Percentiles rank a stretch among this genome's conserved stretches.
These are phyloP conservation scores for Closterium sp. DNA, from an alignment of 139 green algal genomes.

Conservation along the genomic window DNA sequence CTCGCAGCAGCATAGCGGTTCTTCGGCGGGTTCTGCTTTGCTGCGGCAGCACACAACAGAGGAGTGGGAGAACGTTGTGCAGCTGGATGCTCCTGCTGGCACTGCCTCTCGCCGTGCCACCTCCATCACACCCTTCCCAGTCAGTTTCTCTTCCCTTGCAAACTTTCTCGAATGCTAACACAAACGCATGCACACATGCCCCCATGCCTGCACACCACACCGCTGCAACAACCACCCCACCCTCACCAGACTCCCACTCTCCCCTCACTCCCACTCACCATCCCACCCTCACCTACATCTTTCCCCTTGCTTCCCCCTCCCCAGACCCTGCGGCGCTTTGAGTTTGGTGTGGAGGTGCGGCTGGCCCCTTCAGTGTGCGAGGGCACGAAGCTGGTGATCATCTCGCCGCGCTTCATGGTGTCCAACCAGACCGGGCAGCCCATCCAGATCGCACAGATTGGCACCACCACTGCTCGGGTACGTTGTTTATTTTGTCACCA, in stretches of 20 bases:
- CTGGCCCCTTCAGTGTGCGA: conserved; percentile 52
- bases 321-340: conserved; percentile 10
- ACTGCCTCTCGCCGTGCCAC: neutral
- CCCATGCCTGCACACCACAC: neutral
- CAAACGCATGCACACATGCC: no score
- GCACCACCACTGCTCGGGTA: neutral
- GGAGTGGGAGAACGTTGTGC: neutral
- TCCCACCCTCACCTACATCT: neutral
- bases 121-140: neutral
- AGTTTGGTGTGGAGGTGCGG: conserved; percentile 55
- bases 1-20: neutral
- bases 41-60: neutral
- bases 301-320: neutral
- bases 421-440: conserved; percentile 40
- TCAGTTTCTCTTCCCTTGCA: neutral
- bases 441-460: conserved; percentile 48
- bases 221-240: neutral
- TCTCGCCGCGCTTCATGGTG: conserved; percentile 56
- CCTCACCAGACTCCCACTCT: neutral
- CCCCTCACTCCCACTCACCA: no score
- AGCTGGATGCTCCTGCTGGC: neutral
- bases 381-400: conserved; percentile 55
- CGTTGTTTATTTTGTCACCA: neutral
- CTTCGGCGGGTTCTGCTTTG: neutral
- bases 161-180: neutral